Evolutionary conservation across 805 yeast species (phyloP), one percentile per base, ranked within the genome.

Genomic region (Pichia nanzhaoensis): DNA sequence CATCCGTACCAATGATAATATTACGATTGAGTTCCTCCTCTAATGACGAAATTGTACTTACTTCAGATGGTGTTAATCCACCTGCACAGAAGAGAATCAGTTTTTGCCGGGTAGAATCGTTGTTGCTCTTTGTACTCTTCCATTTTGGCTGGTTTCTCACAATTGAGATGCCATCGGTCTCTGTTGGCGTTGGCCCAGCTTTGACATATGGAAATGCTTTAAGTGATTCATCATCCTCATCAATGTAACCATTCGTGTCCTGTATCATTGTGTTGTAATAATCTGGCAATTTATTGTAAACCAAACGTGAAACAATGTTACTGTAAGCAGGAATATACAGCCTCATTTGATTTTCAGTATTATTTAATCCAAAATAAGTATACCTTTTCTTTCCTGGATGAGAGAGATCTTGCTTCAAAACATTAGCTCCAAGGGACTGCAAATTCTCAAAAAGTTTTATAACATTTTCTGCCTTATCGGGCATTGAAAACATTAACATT

Each of bases 81-180:
- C 99, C 99, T 2, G 95, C 83, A 22, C 88, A 75, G 57, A 80
- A 93, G 46, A 89, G 77, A 52, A 90, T 76, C 7, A 90, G 69
- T 41, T 93, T 69, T 58, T 87, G 96, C 52, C 79, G 69, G 5
- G 52, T 51, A n/a, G 46, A 32, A 37, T 58, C 58, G 20, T 44
- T 48, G 10, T 39, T 32, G 20, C 51, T 55, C n/a, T 51, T 55
- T 4, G 57, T 45, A 37, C 55, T 59, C 40, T 61, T 61, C 63
- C 64, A 59, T 46, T 55, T 57, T 5, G 65, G 63, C 42, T 56
- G 57, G 43, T 53, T 57, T 39, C 62, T 51, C 7, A 53, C 54
- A 1, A 59, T 39, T 18, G 45, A n/a, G 1, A 35, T 10, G 22
- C 39, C 40, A 3, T 41, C 48, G 18, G 38, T 20, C 17, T 43